Evolutionary conservation across 306 rosid species (phyloP), one percentile per base, ranked within the genome.

Genomic region (Prunus armeniaca): DNA sequence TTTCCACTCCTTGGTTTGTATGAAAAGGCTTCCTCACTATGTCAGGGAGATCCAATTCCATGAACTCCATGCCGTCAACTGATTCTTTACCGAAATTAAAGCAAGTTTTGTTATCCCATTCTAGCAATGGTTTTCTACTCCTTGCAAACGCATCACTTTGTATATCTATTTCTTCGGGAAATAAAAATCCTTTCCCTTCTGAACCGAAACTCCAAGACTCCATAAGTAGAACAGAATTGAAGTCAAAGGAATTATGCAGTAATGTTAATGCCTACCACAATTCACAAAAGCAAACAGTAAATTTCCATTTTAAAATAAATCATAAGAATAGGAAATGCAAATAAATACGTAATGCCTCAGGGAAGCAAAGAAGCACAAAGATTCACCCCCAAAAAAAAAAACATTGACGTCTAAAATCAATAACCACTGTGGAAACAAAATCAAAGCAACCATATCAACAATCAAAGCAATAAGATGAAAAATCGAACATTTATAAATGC

Each of bases 161-260:
- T 76, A 86, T 78, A 65, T 88, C 97, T 74, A 86, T 79, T 75
- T 89, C 94, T 66, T 88, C 94, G 72, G 85, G 65, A 78, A 87
- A 74, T 80, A 91, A 81, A 81, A 65, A 76, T 73, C 79, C 79
- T 75, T 80, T 91, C 81, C 87, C 93, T 69, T 89, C 96, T 71
- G 87, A 76, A 72, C 79, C 74, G 30, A 79, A 82, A 81, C 84
- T 81, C 97, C 97, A 92, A 74, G 96, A 81, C 84, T 89, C 96
- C 97, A 92, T 92, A 50, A 74, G 38, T 38, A 62, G 69, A 78
- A 69, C 38, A 56, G 71, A 89, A 76, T 58, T 52, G 34, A 69
- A 67, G 84, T 22, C 51, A 51, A 74, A 68, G 75, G 77, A 67
- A 50, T 27, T 79, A 32, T 43, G 41, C 70, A 79, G 64, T 13